Evolutionary conservation across 129 eudicot species (phyloP).

Genomic region (Artemisia argyi): DNA sequence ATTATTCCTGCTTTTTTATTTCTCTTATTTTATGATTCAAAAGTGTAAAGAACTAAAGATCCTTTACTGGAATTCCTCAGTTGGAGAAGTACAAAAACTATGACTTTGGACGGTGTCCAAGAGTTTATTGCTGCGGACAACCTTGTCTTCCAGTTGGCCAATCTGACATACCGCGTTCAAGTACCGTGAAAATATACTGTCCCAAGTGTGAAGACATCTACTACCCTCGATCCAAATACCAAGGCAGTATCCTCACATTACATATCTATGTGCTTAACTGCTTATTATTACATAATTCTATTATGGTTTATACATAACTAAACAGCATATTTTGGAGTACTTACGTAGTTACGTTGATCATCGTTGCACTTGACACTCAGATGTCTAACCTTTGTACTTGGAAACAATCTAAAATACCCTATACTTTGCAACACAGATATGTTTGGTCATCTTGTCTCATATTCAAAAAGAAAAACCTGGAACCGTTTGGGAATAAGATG

Average conservation of each 20-base stretch:
- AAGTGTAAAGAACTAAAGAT: neutral
- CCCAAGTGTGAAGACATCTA: constrained; percentile 96
- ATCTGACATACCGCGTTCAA: constrained; percentile 89
- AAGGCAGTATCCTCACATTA: constrained; percentile 96
- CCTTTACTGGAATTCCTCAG: constrained; percentile 34
- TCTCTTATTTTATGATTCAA: constrained; percentile 1
- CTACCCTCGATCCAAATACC: constrained; percentile 95
- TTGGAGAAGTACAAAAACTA: constrained; percentile 88
- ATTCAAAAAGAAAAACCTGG: neutral
- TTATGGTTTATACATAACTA: neutral
- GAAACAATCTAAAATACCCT: neutral
- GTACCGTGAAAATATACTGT: constrained; percentile 92
- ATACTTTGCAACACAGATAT: neutral
- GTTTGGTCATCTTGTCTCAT: neutral
- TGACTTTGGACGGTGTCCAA: constrained; percentile 97
- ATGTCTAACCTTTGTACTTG: neutral
- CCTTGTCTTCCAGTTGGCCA: constrained; percentile 99
- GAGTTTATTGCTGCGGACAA: constrained; percentile 96
- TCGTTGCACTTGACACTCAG: neutral
- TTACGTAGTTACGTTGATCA: neutral
- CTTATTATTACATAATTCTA: neutral
- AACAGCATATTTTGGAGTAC: neutral
- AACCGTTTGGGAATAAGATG: neutral
- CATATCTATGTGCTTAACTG: constrained; percentile 12
- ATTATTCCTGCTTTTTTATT: neutral